These are phyloP conservation scores for Trichosporon coremiiforme DNA, from an alignment of 1,284 basidiomycete species.

Conservation along the genomic window DNA sequence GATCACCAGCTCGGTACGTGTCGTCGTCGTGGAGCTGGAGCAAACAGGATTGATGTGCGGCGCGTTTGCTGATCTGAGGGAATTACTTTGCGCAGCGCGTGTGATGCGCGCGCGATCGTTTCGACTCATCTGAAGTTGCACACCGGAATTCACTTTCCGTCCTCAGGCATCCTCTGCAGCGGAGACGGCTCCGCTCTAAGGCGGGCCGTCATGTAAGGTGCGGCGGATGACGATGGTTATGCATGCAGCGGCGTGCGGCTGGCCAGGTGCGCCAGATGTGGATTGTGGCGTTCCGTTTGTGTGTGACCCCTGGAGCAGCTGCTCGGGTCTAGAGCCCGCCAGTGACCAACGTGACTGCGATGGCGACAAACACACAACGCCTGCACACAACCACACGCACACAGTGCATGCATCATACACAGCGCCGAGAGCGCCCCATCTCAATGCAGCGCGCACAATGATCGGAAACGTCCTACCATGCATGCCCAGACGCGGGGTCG, in stretches of 20 bases:
- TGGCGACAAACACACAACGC: constrained; percentile 12
- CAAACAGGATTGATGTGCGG: background rate
- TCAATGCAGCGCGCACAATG: background rate
- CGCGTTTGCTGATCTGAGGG: constrained; percentile 11
- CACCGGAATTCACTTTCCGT: background rate
- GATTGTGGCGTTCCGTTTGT: constrained; percentile 4
- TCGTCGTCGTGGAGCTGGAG: background rate
- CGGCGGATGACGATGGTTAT: background rate
- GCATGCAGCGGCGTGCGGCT: background rate
- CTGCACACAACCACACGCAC: constrained; percentile 4
- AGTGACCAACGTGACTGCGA: background rate
- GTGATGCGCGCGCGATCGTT: background rate
- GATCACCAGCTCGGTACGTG: background rate
- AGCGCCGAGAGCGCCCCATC: background rate
- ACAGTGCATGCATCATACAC: constrained; percentile 2
- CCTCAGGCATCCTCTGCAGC: background rate
- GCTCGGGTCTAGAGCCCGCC: background rate
- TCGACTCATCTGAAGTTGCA: background rate
- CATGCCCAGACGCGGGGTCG: background rate
- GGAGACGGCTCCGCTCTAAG: background rate
- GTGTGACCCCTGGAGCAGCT: background rate
- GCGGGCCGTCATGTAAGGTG: background rate
- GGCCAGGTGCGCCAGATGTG: background rate
- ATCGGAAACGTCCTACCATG: background rate
- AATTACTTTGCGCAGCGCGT: background rate